Percentiles rank a stretch among this genome's conserved stretches.
Conservation (phyloP, 371 early-diverging fungal genomes). For the Mortierella sp. region DNA sequence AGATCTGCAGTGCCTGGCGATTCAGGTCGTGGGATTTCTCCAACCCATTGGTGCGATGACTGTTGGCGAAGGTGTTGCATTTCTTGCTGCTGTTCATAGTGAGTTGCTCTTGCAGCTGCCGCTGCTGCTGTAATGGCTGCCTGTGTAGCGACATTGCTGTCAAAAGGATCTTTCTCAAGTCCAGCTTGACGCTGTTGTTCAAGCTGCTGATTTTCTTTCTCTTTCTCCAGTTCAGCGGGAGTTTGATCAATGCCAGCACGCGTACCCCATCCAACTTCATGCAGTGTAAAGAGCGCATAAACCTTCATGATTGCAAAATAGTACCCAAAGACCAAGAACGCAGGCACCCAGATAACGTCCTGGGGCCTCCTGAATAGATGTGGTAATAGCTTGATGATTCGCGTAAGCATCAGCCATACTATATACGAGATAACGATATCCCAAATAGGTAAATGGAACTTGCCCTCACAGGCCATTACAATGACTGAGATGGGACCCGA, state of each 20-base stretch:
- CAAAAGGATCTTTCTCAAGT: slow-evolving; percentile 26
- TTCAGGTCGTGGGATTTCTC: slow-evolving; percentile 29
- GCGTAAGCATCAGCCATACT: slow-evolving; percentile 72
- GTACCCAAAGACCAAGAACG: slow-evolving; percentile 76
- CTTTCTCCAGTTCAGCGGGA: slow-evolving; percentile 34
- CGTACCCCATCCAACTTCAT: slow-evolving; percentile 82
- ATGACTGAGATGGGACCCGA: slow-evolving; percentile 73
- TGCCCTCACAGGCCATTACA: slow-evolving; percentile 52
- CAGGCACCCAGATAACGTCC: slow-evolving; percentile 72
- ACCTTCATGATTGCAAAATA: slow-evolving; percentile 80
- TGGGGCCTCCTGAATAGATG: slow-evolving; percentile 74
- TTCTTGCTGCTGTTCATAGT: slow-evolving; percentile 25
- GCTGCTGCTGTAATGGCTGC: slow-evolving; percentile 46
- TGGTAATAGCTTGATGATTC: slow-evolving; percentile 77
- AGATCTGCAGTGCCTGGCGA: slow-evolving; percentile 44
- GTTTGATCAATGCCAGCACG: slow-evolving; percentile 61
- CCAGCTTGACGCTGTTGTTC: slow-evolving; percentile 11
- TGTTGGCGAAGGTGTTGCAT: slow-evolving; percentile 1
- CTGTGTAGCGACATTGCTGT: slow-evolving; percentile 31
- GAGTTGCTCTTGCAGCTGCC: slow-evolving; percentile 26
- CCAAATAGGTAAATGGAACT: slow-evolving; percentile 61
- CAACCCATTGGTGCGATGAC: slow-evolving; percentile 4
- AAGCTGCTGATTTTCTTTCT: slow-evolving; percentile 31
- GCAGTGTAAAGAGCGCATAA: slow-evolving; percentile 76
- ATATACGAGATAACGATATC: slow-evolving; percentile 70